phyloP scores from a whole-genome alignment of 2,329 filamentous ascomycete genomes.

The Penicillium carneum region DNA sequence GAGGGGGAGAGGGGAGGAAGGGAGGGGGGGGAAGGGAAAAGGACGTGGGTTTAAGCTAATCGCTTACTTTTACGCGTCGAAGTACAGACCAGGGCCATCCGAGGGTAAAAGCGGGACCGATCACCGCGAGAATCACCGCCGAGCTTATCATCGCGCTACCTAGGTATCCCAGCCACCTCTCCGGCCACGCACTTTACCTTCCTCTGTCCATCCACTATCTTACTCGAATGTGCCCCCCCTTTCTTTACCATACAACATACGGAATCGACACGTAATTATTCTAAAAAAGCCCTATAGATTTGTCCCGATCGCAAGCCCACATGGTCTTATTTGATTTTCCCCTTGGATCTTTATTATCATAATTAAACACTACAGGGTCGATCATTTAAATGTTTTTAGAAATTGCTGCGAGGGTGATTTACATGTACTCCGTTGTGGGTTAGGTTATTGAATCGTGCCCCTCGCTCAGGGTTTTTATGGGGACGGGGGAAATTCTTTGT shows the following conservation, averaged over 20 bases:
- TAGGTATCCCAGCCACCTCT: conserved; percentile 11
- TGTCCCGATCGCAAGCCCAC: conserved; percentile 25
- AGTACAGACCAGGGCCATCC: conserved; percentile 18
- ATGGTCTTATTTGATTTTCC: conserved; percentile 19
- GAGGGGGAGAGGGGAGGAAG: conserved; percentile 19
- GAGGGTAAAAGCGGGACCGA: conserved; percentile 34
- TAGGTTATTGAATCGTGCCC: conserved; percentile 16
- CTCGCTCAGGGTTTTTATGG: conserved; percentile 15
- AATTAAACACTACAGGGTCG: conserved; percentile 19
- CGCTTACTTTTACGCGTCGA: conserved; percentile 34
- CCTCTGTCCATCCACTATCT: conserved; percentile 24
- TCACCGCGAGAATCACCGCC: background rate
- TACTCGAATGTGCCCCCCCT: conserved; percentile 14
- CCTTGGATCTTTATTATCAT: conserved; percentile 14
- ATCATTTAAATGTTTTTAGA: conserved; percentile 11
- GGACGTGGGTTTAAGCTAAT: conserved; percentile 35
- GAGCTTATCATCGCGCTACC: too few relatives aligned
- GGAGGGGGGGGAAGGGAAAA: conserved; percentile 25
- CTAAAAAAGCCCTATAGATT: conserved; percentile 20
- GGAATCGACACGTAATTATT: conserved; percentile 35
- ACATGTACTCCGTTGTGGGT: background rate
- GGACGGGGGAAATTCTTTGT: conserved; percentile 21
- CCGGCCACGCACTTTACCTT: conserved; percentile 36
- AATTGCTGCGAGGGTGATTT: conserved; percentile 17
- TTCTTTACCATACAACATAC: conserved; percentile 25